These are phyloP conservation scores for Chrysanthemum lavandulifolium DNA, from an alignment of 129 eudicot genomes.

Conservation along the genomic window DNA sequence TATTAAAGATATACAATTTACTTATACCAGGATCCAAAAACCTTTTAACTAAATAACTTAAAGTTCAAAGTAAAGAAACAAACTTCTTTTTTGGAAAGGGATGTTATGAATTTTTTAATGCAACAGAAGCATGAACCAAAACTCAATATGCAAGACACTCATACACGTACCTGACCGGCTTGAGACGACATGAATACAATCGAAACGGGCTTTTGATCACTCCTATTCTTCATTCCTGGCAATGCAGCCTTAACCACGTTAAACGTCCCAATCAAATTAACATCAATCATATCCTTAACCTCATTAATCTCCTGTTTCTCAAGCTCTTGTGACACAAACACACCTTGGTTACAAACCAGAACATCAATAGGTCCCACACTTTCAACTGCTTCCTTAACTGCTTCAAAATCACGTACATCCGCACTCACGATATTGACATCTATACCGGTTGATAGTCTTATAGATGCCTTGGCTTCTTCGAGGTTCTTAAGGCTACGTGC, in stretches of 20 bases:
- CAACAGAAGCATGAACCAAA: too few species aligned
- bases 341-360: slow-evolving; percentile 65
- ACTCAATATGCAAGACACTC: too few species aligned
- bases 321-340: slow-evolving; percentile 48
- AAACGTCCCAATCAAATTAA: slow-evolving; percentile 62
- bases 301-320: slow-evolving; percentile 43
- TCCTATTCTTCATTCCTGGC: slow-evolving; percentile 58
- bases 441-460: slow-evolving; percentile 50
- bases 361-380: slow-evolving; percentile 54
- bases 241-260: slow-evolving; percentile 68
- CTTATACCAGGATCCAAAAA: too few species aligned
- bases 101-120: too few species aligned
- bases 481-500: slow-evolving; percentile 51
- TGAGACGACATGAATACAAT: slow-evolving; percentile 66
- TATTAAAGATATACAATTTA: too few species aligned
- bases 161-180: slow-evolving; percentile 61
- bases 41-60: too few species aligned
- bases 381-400: slow-evolving; percentile 45
- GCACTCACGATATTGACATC: slow-evolving; percentile 52
- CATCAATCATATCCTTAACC: slow-evolving; percentile 53
- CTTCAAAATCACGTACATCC: slow-evolving; percentile 59
- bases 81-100: too few species aligned
- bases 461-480: slow-evolving; percentile 47
- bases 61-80: too few species aligned
- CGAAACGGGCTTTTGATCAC: slow-evolving; percentile 46